These are phyloP conservation scores for Puccinia sorghi DNA, from an alignment of 1,284 basidiomycete species.

Conservation along the genomic window DNA sequence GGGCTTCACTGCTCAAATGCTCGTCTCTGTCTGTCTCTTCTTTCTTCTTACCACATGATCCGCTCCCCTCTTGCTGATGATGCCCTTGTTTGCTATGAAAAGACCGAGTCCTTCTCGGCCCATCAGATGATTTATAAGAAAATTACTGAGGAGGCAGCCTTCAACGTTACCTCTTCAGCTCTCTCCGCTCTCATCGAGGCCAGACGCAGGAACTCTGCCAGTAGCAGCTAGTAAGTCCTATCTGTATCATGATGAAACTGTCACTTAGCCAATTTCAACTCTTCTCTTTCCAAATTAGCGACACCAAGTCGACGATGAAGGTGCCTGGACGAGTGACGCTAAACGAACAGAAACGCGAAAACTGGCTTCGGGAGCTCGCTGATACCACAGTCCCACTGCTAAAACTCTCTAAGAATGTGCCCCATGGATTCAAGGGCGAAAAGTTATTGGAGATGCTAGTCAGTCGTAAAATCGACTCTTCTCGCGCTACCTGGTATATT, in stretches of 20 bases:
- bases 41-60: slow-evolving; percentile 53
- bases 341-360: slow-evolving; percentile 80
- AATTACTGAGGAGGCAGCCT: slow-evolving; percentile 56
- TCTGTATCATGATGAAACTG: background rate
- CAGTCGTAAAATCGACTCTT: slow-evolving; percentile 74
- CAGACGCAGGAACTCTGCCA: slow-evolving; percentile 53
- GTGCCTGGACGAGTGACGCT: slow-evolving; percentile 70
- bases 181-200: slow-evolving; percentile 78
- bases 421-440: slow-evolving; percentile 87
- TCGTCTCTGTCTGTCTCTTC: slow-evolving; percentile 65
- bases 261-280: background rate
- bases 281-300: slow-evolving; percentile 51
- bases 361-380: slow-evolving; percentile 88
- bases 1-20: slow-evolving; percentile 68
- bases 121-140: slow-evolving; percentile 63
- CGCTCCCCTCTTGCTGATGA: background rate
- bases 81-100: slow-evolving; percentile 28
- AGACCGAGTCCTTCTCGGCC: slow-evolving; percentile 65
- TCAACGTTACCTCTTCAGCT: slow-evolving; percentile 65
- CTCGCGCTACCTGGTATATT: slow-evolving; percentile 91
- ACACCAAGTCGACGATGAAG: slow-evolving; percentile 47
- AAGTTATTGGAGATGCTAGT: slow-evolving; percentile 87
- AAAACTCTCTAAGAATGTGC: slow-evolving; percentile 82
- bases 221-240: slow-evolving; percentile 39
- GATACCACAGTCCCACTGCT: slow-evolving; percentile 82